Percentiles rank a stretch among this genome's conserved stretches.
Evolutionary conservation across 305 asterid species (phyloP).

Genomic region (Fraxinus baroniana): DNA sequence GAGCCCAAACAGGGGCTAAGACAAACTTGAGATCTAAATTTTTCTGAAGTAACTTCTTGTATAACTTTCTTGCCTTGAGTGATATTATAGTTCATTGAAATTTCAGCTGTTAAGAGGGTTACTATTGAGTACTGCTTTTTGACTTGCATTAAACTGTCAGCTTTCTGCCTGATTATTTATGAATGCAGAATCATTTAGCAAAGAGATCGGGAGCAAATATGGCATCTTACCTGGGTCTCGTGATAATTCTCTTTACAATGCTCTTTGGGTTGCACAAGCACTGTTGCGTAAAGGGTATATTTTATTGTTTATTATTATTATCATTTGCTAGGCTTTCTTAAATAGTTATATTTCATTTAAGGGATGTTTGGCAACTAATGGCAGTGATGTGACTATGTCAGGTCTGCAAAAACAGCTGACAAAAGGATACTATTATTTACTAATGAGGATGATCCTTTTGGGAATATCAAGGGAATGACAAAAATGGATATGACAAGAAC

Average conservation of each 20-base stretch:
- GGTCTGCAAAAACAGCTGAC: slow-evolving; percentile 74
- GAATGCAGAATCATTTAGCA: slow-evolving; percentile 66
- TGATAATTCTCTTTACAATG: slow-evolving; percentile 87
- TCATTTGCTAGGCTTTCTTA: neutral
- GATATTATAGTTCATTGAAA: neutral
- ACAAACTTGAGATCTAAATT: neutral
- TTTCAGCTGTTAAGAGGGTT: neutral
- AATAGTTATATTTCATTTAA: slow-evolving; percentile 6
- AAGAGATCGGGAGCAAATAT: slow-evolving; percentile 75
- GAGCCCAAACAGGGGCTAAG: neutral
- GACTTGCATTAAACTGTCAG: neutral
- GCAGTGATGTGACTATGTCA: slow-evolving; percentile 33
- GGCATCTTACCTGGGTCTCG: slow-evolving; percentile 85
- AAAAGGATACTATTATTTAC: slow-evolving; percentile 81
- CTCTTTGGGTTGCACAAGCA: slow-evolving; percentile 96
- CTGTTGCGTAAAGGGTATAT: slow-evolving; percentile 86
- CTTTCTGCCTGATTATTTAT: slow-evolving; percentile 20
- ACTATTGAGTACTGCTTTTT: neutral
- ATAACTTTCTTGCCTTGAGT: neutral
- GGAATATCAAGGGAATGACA: slow-evolving; percentile 68
- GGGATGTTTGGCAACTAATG: slow-evolving; percentile 13
- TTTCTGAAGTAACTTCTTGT: neutral
- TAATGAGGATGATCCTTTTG: slow-evolving; percentile 97
- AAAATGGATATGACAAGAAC: slow-evolving; percentile 93
- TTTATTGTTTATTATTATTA: slow-evolving; percentile 1